Conservation (phyloP, 2,329 filamentous ascomycete species). For the Talaromyces islandicus region DNA sequence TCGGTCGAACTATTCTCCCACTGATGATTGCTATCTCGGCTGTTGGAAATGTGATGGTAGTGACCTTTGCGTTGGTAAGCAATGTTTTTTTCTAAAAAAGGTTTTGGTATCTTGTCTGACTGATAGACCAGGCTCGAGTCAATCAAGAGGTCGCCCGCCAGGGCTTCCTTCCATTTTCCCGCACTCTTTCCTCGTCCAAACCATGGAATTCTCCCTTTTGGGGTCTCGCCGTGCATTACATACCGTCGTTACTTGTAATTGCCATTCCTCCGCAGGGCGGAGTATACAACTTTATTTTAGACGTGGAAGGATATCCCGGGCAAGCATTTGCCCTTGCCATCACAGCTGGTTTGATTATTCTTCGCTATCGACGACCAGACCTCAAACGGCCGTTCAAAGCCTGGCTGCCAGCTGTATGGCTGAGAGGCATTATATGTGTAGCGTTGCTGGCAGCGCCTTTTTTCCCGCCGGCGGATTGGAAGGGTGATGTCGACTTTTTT, state of each 20-base stretch:
- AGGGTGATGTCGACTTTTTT: slow-evolving; percentile 42
- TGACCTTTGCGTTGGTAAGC: slow-evolving; percentile 60
- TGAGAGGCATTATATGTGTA: slow-evolving; percentile 50
- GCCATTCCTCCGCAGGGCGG: slow-evolving; percentile 57
- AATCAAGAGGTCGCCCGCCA: slow-evolving; percentile 69
- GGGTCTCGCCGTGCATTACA: slow-evolving; percentile 62
- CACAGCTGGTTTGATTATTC: slow-evolving; percentile 53
- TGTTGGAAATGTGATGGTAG: slow-evolving; percentile 67
- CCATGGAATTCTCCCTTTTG: slow-evolving; percentile 64
- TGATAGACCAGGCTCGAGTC: slow-evolving; percentile 49
- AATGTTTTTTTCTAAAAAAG: not conserved
- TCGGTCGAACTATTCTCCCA: slow-evolving; percentile 56
- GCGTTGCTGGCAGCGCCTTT: slow-evolving; percentile 57
- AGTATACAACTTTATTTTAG: slow-evolving; percentile 67
- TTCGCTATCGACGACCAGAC: slow-evolving; percentile 56
- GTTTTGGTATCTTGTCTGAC: not conserved
- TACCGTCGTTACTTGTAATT: slow-evolving; percentile 64
- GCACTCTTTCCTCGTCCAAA: slow-evolving; percentile 55
- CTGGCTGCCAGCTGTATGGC: slow-evolving; percentile 54
- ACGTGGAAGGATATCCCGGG: slow-evolving; percentile 63
- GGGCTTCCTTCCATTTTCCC: slow-evolving; percentile 62
- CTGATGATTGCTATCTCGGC: slow-evolving; percentile 62
- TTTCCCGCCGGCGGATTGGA: slow-evolving; percentile 50
- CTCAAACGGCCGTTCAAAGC: slow-evolving; percentile 60
- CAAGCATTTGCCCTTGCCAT: slow-evolving; percentile 56